Base-by-base conservation (phyloP, 2,329 filamentous ascomycete genomes). In the Monosporascus sp. region DNA sequence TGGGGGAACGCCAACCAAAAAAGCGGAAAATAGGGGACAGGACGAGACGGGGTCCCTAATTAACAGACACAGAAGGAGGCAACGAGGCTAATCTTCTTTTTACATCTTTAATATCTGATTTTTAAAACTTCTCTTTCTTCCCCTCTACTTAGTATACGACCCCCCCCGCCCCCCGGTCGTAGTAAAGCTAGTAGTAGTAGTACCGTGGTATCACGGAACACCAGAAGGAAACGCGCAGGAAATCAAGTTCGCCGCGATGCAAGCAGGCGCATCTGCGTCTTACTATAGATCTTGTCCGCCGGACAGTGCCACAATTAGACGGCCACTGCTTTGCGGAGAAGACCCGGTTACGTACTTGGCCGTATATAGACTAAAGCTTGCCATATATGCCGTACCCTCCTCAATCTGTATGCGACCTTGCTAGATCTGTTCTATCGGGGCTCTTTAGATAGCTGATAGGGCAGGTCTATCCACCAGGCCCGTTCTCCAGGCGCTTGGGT, bases 241-340 rank as follows among this genome's bases (percentile, higher is more conserved):
- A 56, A 60, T 56, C 58, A 59, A 43, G 55, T 55, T 60, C 58
- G 57, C 52, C 50, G 52, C 52, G 53, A 57, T 63, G 61, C 60
- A 62, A 48, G 50, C 52, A 61, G 61, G 59, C 60, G 53, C 55
- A 63, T 63, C 61, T 62, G 52, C 60, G 58, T 55, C 55, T 55
- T 59, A 59, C 59, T 60, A 56, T 55, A 63, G 59, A 63, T 64
- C 62, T 65, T 54, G 55, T 58, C 58, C 55, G 55, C 57, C 55
- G 52, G 52, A 55, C 55, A 50, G 49, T 55, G 41, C 26, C 46
- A 31, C 22, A 8, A 16, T 7, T 46, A 26, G 14, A 22, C 19
- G 9, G 20, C 5, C 24, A 11, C 43, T 9, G 9, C 31, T 14
- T 35, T 35, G 31, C 31, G 43, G 22, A 46, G 14, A 16, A 27